Percentiles rank a stretch among this genome's conserved stretches.
Conservation (phyloP, 2,329 filamentous ascomycete genomes). For the Chalara sp. region DNA sequence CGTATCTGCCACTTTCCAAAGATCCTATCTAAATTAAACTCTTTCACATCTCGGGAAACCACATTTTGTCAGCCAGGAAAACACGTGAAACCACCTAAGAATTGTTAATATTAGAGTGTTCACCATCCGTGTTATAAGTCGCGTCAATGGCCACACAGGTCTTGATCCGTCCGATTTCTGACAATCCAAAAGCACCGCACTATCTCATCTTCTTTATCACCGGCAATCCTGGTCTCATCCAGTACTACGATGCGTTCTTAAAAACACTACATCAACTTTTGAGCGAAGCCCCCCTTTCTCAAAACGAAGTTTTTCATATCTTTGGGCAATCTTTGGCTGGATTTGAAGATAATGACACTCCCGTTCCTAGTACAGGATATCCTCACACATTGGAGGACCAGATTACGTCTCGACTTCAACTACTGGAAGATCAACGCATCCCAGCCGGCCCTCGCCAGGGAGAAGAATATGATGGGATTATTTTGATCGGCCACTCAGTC, state of each 20-base stretch:
- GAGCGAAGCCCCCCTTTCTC: constrained; percentile 30
- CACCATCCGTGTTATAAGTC: no score
- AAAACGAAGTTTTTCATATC: constrained; percentile 34
- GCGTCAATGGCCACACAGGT: constrained; percentile 10
- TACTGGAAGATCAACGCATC: constrained; percentile 17
- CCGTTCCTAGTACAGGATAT: constrained; percentile 25
- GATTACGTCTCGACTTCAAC: constrained; percentile 28
- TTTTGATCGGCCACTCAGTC: constrained; percentile 69
- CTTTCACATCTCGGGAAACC: no score
- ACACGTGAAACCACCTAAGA: no score
- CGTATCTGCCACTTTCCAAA: no score
- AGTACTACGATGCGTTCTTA: constrained; percentile 67
- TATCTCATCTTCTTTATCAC: constrained; percentile 64
- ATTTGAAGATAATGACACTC: constrained; percentile 45
- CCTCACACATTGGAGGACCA: constrained; percentile 45
- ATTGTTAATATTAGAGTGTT: no score
- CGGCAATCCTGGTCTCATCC: constrained; percentile 70
- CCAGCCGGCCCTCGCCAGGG: constrained; percentile 24
- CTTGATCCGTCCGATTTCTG: constrained; percentile 10
- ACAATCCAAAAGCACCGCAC: constrained; percentile 9
- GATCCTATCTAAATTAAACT: no score
- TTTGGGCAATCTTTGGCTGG: constrained; percentile 52
- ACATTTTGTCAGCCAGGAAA: no score
- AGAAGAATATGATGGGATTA: constrained; percentile 46
- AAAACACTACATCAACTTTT: constrained; percentile 48